Evolutionary conservation across 2,329 filamentous ascomycete species (phyloP), one percentile per base, ranked within the genome.

Genomic region (Alternaria infectoria): DNA sequence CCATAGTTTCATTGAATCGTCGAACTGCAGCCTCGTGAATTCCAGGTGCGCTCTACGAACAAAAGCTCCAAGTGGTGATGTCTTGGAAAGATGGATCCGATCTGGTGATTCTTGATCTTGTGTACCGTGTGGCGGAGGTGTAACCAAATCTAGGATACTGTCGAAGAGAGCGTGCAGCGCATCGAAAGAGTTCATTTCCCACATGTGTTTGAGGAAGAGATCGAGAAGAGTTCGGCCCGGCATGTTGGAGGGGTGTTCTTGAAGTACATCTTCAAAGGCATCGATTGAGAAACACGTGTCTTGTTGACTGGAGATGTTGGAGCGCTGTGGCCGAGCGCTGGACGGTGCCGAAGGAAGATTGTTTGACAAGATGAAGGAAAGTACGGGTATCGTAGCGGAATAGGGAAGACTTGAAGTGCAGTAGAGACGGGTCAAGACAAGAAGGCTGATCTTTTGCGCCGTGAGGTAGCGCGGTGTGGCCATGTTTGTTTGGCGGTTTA

Each of bases 221-320:
- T 98, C 93, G 89, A 94, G 96, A n/a, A 97, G 81, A n/a, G 87
- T 90, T 51, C 91, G 87, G 3, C 93, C 93, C 0, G 93, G 91
- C 60, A 93, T 81, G 9, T 79, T 84, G 1, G 86, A 87, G 12
- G 80, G 72, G 65, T 82, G 83, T 32, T 64, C 58, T 21, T 81
- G 79, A 6, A 86, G 79, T 5, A 82, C 79, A 65, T 82, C 74
- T 69, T 87, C 83, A 55, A 88, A 82, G 58, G 82, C 82, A 44
- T 72, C 61, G 45, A 77, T 76, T 11, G 72, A 74, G 58, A 76
- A 65, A n/a, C 66, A 77, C 65, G 64, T 73, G 70, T 74, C 74
- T 65, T 70, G 77, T 71, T 71, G 81, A 59, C 46, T 81, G 78
- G 54, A 65, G 40, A 52, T 36, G 79, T 54, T 62, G 54, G 65